Percentiles rank a stretch among this genome's conserved stretches.
These are phyloP conservation scores for Russula virescens DNA, from an alignment of 768 basidiomycete genomes.

Conservation along the genomic window DNA sequence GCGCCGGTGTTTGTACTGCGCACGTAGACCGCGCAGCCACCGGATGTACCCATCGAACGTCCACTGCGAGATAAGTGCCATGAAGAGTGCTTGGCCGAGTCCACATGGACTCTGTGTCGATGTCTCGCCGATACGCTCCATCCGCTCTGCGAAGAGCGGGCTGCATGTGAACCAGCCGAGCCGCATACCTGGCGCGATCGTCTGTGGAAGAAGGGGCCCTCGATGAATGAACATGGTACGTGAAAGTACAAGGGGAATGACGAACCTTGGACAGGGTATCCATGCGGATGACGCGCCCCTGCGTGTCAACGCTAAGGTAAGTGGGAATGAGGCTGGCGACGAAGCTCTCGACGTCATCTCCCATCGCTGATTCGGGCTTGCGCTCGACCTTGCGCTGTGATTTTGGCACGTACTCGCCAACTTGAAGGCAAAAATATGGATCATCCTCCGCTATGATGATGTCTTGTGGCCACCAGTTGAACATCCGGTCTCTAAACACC, in stretches of 20 bases:
- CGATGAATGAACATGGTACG: slow-evolving; percentile 7
- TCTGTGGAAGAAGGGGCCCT: slow-evolving; percentile 37
- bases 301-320: slow-evolving; percentile 63
- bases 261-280: slow-evolving; percentile 74
- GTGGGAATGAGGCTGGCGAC: slow-evolving; percentile 54
- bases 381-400: slow-evolving; percentile 28
- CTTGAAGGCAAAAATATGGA: slow-evolving; percentile 74
- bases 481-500: neutral
- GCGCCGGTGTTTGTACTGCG: slow-evolving; percentile 38
- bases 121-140: slow-evolving; percentile 65
- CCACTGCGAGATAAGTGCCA: slow-evolving; percentile 60
- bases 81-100: slow-evolving; percentile 61
- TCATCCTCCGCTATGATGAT: slow-evolving; percentile 81
- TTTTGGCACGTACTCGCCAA: slow-evolving; percentile 48
- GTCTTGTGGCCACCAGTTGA: slow-evolving; percentile 34
- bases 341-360: slow-evolving; percentile 41
- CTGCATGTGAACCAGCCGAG: slow-evolving; percentile 79
- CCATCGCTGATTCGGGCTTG: slow-evolving; percentile 17
- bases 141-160: slow-evolving; percentile 66
- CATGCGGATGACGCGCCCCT: slow-evolving; percentile 79
- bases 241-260: neutral
- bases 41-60: slow-evolving; percentile 64
- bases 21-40: slow-evolving; percentile 63
- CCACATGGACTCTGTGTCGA: slow-evolving; percentile 68
- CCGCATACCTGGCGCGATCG: slow-evolving; percentile 70